Conservation (phyloP, 1,284 basidiomycete species). For the Sparassis latifolia region DNA sequence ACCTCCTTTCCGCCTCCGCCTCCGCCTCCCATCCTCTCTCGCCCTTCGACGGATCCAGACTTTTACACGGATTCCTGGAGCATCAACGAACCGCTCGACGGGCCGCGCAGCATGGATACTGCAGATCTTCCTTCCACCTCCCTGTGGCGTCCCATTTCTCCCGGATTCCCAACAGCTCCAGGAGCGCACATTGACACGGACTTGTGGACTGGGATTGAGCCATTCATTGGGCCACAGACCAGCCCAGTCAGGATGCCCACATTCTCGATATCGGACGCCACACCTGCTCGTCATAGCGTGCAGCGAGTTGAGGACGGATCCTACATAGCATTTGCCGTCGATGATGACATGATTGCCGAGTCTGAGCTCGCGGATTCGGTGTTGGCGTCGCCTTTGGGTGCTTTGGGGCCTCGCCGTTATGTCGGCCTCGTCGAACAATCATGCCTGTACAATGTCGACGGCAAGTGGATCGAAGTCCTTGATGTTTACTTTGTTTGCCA, state of each 20-base stretch:
- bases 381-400: constrained; percentile 2
- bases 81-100: too few relatives aligned
- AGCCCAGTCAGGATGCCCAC: too few relatives aligned
- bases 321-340: constrained; percentile 19
- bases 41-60: too few relatives aligned
- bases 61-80: too few relatives aligned
- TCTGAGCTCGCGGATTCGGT: constrained; percentile 1
- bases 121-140: too few relatives aligned
- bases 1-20: too few relatives aligned
- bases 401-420: constrained; percentile 11
- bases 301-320: constrained; percentile 11
- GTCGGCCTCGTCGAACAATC: constrained; percentile 19
- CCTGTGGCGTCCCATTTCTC: not conserved
- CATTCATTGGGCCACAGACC: too few relatives aligned
- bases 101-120: too few relatives aligned
- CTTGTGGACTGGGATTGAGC: too few relatives aligned
- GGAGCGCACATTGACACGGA: too few relatives aligned
- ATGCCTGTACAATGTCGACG: constrained; percentile 5
- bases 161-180: not conserved
- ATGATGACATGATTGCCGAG: constrained; percentile 5
- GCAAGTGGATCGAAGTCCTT: constrained; percentile 13
- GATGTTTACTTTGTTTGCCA: constrained; percentile 10
- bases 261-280: not conserved
- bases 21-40: too few relatives aligned
- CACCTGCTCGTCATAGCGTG: not conserved